Base-by-base conservation (phyloP, 768 basidiomycete genomes). In the Suillus placidus region DNA sequence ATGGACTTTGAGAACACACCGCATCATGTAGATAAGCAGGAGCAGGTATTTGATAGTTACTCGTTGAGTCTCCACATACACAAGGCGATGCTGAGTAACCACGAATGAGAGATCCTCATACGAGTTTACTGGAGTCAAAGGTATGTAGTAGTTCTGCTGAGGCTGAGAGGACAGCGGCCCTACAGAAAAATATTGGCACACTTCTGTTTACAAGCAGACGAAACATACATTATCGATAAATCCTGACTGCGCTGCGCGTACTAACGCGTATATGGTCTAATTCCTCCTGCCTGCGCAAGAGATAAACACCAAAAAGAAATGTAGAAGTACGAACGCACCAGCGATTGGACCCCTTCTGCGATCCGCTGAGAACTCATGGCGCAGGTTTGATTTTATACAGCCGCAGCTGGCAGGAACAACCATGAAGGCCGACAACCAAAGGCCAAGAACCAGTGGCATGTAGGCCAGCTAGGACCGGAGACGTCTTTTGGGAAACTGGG, bases 291-390 rank as follows among this genome's bases (percentile, higher is more conserved):
- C 40, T 32, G 12, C 0, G 10, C 10, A 30, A 18, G 18, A 6
- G 6, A 42, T 60, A 18, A 42, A 18, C 6, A 32, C 6, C 16
- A 30, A 20, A 18, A 42, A 13, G 18, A 30, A 42, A 12, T 0
- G 10, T 20, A 20, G 38, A 12, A 13, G 26, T 13, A 12, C 26
- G 23, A 1, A 42, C 40, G 26, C 6, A 60, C 57, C 38, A 38
- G 56, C 0, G 12, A 6, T 40, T 0, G 8, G 3, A 7, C 0
- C 1, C 57, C 40, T 58, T 30, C 0, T 20, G 4, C 5, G 4
- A 34, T 12, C 8, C 1, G 10, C 5, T 6, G 26, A 26, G 26
- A 26, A 26, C 26, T 26, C 26, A 26, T 26, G 26, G 26, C 26
- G 26, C 26, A 26, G 26, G 2, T 1, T 26, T 26, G 26, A 26